Conservation (phyloP, 495 filamentous ascomycete species). For the Aspergillus incahuasiensis region DNA sequence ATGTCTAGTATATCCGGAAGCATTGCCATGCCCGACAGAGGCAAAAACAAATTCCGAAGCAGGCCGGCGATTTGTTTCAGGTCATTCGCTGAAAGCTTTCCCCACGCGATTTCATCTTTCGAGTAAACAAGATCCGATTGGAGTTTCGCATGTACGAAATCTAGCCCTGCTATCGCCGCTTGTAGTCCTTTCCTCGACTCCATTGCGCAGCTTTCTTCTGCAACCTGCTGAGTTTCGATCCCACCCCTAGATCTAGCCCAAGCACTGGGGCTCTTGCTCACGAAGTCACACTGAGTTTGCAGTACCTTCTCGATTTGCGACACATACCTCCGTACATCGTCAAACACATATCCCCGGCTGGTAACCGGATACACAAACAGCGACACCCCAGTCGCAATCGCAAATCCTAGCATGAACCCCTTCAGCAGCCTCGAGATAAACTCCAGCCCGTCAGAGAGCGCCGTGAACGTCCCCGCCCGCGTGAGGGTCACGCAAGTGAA, state of each 20-base stretch:
- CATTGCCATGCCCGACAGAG: conserved; percentile 63
- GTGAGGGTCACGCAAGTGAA: conserved; percentile 57
- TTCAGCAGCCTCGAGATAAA: conserved; percentile 54
- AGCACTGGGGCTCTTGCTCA: conserved; percentile 34
- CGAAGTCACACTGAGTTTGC: conserved; percentile 54
- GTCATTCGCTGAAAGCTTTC: conserved; percentile 63
- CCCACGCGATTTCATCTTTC: conserved; percentile 65
- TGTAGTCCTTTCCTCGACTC: conserved; percentile 39
- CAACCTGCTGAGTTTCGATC: conserved; percentile 17
- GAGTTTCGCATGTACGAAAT: conserved; percentile 60
- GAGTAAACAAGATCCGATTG: conserved; percentile 64
- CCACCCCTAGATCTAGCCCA: conserved; percentile 9
- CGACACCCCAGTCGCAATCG: conserved; percentile 56
- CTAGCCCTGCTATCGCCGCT: conserved; percentile 42
- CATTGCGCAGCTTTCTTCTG: conserved; percentile 18
- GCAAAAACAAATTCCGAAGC: conserved; percentile 56
- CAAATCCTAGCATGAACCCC: conserved; percentile 63
- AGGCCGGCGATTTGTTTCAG: conserved; percentile 49
- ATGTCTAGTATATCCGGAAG: conserved; percentile 65
- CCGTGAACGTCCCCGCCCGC: conserved; percentile 42
- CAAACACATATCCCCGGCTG: conserved; percentile 52
- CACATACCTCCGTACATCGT: conserved; percentile 53
- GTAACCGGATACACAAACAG: conserved; percentile 62
- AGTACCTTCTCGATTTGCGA: conserved; percentile 45
- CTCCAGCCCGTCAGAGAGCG: conserved; percentile 40